phyloP scores from a whole-genome alignment of 768 basidiomycete genomes.

The Trametes punicea region DNA sequence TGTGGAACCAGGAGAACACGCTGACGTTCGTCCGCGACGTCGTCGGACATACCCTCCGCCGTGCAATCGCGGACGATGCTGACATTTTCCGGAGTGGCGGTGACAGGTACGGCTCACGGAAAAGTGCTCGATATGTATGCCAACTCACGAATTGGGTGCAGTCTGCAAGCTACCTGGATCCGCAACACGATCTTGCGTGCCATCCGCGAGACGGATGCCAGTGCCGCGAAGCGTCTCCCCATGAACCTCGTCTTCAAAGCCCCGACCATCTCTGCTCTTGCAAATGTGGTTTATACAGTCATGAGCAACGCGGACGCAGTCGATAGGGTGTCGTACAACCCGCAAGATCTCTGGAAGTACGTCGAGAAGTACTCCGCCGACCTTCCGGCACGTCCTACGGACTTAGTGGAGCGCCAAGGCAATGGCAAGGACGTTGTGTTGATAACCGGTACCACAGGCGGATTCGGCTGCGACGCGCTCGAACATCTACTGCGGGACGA shows the following conservation, averaged over 20 bases:
- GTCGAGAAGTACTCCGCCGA: slow-evolving; percentile 8
- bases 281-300: slow-evolving; percentile 12
- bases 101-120: slow-evolving; percentile 33
- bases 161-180: slow-evolving; percentile 35
- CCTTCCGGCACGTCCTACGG: slow-evolving; percentile 3
- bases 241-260: slow-evolving; percentile 36
- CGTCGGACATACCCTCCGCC: slow-evolving; percentile 33
- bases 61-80: slow-evolving; percentile 30
- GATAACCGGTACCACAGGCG: slow-evolving; percentile 35
- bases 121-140: neutral
- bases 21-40: slow-evolving; percentile 32
- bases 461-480: slow-evolving; percentile 31
- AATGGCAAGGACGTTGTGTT: slow-evolving; percentile 26
- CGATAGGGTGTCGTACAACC: slow-evolving; percentile 6
- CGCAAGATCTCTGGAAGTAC: slow-evolving; percentile 4
- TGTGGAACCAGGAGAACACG: slow-evolving; percentile 27
- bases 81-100: slow-evolving; percentile 41
- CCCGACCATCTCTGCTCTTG: slow-evolving; percentile 37
- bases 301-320: neutral
- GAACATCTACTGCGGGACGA: slow-evolving; percentile 21
- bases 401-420: neutral
- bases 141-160: neutral
- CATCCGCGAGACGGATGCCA: slow-evolving; percentile 22
- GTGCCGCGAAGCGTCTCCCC: slow-evolving; percentile 24
- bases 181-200: slow-evolving; percentile 32